A percentile compares a stretch with the other conserved stretches of the same genome.
phyloP scores from a whole-genome alignment of 441 rosid species.

The Bruguiera hainesii region DNA sequence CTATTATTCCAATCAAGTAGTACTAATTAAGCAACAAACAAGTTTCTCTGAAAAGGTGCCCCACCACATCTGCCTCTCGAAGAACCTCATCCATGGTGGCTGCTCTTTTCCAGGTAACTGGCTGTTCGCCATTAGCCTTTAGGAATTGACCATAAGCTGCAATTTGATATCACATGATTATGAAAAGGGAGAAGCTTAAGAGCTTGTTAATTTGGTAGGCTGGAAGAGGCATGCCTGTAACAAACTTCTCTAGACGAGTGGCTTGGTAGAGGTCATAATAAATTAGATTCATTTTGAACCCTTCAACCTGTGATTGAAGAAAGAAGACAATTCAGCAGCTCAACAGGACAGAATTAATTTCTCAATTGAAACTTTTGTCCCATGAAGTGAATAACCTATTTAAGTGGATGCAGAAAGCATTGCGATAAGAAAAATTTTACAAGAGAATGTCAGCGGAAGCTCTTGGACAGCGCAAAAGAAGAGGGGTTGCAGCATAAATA shows the following conservation, averaged over 20 bases:
- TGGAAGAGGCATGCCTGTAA: slow-evolving; percentile 50
- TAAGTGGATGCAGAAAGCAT: too few species aligned
- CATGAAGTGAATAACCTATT: too few species aligned
- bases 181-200: background rate
- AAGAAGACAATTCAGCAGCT: background rate
- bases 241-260: slow-evolving; percentile 87
- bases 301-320: slow-evolving; percentile 58
- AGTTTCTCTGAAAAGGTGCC: slow-evolving; percentile 15
- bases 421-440: too few species aligned
- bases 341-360: background rate
- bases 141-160: slow-evolving; percentile 84
- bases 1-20: background rate
- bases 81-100: slow-evolving; percentile 86
- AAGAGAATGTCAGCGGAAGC: too few species aligned
- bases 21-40: background rate
- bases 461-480: too few species aligned
- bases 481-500: too few species aligned
- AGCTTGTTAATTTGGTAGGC: background rate
- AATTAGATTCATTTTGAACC: slow-evolving; percentile 96
- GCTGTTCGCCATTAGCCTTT: slow-evolving; percentile 77
- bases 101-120: slow-evolving; percentile 92
- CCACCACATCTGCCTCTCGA: slow-evolving; percentile 78
- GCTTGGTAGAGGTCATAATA: slow-evolving; percentile 90
- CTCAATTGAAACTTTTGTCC: too few species aligned
- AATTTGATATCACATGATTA: slow-evolving; percentile 8